These are phyloP conservation scores for Acacia pycnantha DNA, from an alignment of 331 rosid species.

Conservation along the genomic window DNA sequence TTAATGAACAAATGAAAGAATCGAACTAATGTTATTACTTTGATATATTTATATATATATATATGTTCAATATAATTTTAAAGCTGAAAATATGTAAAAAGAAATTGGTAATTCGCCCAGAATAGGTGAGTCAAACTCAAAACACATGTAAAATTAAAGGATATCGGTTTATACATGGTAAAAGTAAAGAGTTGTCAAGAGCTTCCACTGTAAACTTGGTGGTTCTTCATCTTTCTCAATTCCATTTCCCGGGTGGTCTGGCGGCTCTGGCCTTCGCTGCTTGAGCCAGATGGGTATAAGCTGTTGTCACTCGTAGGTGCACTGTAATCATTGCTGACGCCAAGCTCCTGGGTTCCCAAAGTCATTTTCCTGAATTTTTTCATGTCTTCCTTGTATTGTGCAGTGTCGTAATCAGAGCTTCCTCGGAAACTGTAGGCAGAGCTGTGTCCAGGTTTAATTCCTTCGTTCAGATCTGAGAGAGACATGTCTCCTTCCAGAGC, in stretches of 20 bases:
- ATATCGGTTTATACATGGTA: constrained; percentile 47
- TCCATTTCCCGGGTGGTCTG: constrained; percentile 80
- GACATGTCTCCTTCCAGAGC: constrained; percentile 87
- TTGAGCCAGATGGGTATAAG: constrained; percentile 77
- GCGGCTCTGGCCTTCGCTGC: constrained; percentile 77
- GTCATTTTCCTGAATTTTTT: constrained; percentile 81
- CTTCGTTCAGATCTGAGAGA: constrained; percentile 80
- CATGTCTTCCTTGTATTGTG: constrained; percentile 83
- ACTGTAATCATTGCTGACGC: constrained; percentile 79
- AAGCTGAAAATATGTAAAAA: neutral
- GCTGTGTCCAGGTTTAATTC: constrained; percentile 70
- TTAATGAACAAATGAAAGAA: constrained; percentile 43
- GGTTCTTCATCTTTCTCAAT: constrained; percentile 53
- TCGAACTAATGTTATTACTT: constrained; percentile 30
- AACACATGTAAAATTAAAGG: constrained; percentile 18
- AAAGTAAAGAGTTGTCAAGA: constrained; percentile 39
- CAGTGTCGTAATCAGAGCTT: constrained; percentile 82
- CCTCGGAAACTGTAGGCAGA: constrained; percentile 61
- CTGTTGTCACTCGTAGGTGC: constrained; percentile 72
- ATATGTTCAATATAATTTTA: constrained; percentile 41
- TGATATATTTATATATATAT: constrained; percentile 19
- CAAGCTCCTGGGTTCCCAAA: constrained; percentile 68
- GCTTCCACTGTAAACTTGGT: constrained; percentile 58
- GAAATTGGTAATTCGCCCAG: constrained; percentile 15
- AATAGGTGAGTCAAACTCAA: constrained; percentile 34